These are phyloP conservation scores for Dianthus caryophyllus DNA, from an alignment of 148 eudicot species.

Conservation along the genomic window DNA sequence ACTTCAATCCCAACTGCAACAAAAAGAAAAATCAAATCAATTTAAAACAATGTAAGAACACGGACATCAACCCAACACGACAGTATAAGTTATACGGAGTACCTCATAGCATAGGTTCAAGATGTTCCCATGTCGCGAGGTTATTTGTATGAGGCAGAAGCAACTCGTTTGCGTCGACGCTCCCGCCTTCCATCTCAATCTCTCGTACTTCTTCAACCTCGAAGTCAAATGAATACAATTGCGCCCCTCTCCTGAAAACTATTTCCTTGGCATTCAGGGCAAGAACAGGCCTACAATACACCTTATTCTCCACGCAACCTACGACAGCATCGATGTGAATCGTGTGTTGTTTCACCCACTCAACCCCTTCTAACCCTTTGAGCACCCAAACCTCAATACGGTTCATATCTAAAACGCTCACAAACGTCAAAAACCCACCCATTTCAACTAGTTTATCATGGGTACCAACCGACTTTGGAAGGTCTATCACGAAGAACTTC, in stretches of 20 bases:
- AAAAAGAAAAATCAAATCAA: neutral
- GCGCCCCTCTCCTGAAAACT: conserved; percentile 22
- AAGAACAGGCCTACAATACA: conserved; percentile 17
- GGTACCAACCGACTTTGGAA: conserved; percentile 18
- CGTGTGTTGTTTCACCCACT: conserved; percentile 36
- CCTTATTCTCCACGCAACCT: conserved; percentile 21
- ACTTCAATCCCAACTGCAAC: conserved; percentile 23
- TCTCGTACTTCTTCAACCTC: conserved; percentile 26
- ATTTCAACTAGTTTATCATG: conserved; percentile 34
- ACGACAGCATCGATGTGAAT: conserved; percentile 24
- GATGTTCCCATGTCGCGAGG: conserved; percentile 39
- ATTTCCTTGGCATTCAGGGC: conserved; percentile 28
- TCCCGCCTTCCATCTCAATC: conserved; percentile 21
- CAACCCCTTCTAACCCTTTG: conserved; percentile 22
- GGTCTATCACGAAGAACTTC: conserved; percentile 21
- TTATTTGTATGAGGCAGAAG: conserved; percentile 28
- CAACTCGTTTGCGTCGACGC: neutral
- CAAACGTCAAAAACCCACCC: conserved; percentile 34
- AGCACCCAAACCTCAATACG: conserved; percentile 36
- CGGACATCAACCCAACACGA: neutral
- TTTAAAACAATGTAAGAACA: neutral
- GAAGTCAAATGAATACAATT: conserved; percentile 26
- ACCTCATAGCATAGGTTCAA: conserved; percentile 32
- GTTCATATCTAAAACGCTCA: conserved; percentile 18
- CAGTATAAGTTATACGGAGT: neutral